Base-by-base conservation (phyloP, 2,329 filamentous ascomycete species). In the Didymellaceae sp. region DNA sequence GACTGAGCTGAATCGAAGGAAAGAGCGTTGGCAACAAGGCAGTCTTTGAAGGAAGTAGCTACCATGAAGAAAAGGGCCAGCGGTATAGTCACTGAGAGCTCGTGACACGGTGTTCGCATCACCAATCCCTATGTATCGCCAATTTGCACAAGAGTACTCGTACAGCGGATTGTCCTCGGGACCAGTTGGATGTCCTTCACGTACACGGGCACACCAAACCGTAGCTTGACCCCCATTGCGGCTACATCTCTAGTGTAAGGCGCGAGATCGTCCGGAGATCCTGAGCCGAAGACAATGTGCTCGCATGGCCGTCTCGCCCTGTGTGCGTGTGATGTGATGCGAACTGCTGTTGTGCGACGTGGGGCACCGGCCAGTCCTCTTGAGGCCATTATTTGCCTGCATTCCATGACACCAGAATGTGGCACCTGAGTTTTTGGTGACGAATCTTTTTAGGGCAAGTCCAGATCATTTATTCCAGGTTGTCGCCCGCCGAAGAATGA, bases 311-410 rank as follows among this genome's bases (percentile, higher is more conserved):
- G 47, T 44, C 28, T 48, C 52, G 46, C 28, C 49, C 42, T 55
- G 35, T 31, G 20, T 40, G 26, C 35, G 21, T 35, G 32, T 50
- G 34, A 34, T 34, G 25, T 33, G 14, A 41, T 28, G 26, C 10
- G 24, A 47, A 11, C n/a, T 43, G 13, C 33, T 49, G 52, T 39
- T 33, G 58, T 63, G 42, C 26, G 38, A 63, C 57, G 34, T 26
- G 54, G 39, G 41, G 30, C 46, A 45, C 38, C 43, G 40, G 37
- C 52, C 50, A 50, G 41, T 25, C 39, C 24, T 21, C 13, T 24
- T 21, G 44, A 11, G 56, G 40, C 35, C 33, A 26, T 31, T 14
- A 46, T 44, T 43, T 42, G 45, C 38, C 28, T 26, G 30, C 44
- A 53, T 51, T 53, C 41, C 39, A 53, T 17, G 24, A 51, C 28